Conservation (phyloP, 768 basidiomycete species). For the Paxillus rubicundulus region DNA sequence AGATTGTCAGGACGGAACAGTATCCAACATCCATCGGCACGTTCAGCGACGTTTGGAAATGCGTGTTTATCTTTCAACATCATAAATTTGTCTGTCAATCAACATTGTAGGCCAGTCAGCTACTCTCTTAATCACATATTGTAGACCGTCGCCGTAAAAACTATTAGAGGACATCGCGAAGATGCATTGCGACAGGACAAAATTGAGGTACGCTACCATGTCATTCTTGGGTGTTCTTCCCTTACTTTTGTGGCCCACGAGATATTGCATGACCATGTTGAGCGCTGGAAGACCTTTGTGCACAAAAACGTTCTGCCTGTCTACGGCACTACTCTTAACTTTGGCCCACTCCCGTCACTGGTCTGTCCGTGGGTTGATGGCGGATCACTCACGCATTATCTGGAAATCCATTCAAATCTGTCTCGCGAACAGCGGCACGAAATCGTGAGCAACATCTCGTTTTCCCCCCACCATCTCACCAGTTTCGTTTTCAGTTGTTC, state of each 20-base stretch:
- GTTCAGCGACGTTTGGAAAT: constrained; percentile 9
- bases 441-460: constrained; percentile 14
- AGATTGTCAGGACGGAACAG: background rate
- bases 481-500: background rate
- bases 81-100: background rate
- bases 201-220: background rate
- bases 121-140: background rate
- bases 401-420: constrained; percentile 14
- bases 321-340: constrained; percentile 27
- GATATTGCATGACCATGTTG: constrained; percentile 16
- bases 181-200: background rate
- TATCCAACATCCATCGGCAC: background rate
- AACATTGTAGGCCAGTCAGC: background rate
- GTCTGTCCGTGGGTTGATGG: constrained; percentile 35
- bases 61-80: background rate
- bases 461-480: background rate
- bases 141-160: constrained; percentile 6
- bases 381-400: constrained; percentile 25
- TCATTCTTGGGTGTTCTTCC: background rate
- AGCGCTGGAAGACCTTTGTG: constrained; percentile 25
- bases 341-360: constrained; percentile 31
- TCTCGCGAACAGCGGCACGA: background rate
- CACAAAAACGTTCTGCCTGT: constrained; percentile 30
- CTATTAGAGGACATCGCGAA: constrained; percentile 1
- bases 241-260: background rate